Conservation (phyloP, 345 rosid genomes). For the Hibiscus syriacus region DNA sequence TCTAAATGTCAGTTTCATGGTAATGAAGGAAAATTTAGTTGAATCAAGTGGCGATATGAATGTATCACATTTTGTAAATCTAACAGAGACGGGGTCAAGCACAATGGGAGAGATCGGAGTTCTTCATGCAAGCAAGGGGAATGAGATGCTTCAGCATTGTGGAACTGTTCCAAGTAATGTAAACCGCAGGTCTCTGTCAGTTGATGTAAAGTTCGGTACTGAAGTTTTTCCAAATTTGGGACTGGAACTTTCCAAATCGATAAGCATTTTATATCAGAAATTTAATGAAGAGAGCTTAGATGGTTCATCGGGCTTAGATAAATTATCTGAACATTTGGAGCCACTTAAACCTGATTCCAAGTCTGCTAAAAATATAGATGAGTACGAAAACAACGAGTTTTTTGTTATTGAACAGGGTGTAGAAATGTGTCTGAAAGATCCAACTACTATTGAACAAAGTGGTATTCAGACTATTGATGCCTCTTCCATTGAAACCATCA, state of each 20-base stretch:
- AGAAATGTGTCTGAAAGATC: conserved; percentile 35
- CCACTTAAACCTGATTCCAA: conserved; percentile 19
- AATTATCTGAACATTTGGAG: conserved; percentile 17
- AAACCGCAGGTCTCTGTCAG: conserved; percentile 22
- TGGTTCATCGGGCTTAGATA: conserved; percentile 22
- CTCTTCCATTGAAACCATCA: conserved; percentile 38
- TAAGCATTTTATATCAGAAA: conserved; percentile 54
- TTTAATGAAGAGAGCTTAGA: conserved; percentile 38
- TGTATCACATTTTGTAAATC: conserved; percentile 23
- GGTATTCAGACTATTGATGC: conserved; percentile 20
- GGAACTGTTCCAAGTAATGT: conserved; percentile 46
- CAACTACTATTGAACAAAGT: conserved; percentile 18
- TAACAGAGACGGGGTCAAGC: conserved; percentile 17
- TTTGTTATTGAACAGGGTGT: conserved; percentile 35
- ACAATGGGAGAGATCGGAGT: conserved; percentile 7
- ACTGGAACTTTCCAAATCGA: conserved; percentile 58
- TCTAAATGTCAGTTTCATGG: conserved; percentile 58
- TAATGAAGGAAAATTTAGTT: conserved; percentile 18
- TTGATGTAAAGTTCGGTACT: conserved; percentile 32
- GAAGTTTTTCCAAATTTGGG: conserved; percentile 36
- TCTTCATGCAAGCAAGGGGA: conserved; percentile 10
- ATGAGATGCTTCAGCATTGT: conserved; percentile 32
- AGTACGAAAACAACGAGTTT: conserved; percentile 27
- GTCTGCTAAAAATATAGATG: conserved; percentile 19
- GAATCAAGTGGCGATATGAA: conserved; percentile 27